These are phyloP conservation scores for Candida sojae DNA, from an alignment of 1,139 yeast genomes.

Conservation along the genomic window DNA sequence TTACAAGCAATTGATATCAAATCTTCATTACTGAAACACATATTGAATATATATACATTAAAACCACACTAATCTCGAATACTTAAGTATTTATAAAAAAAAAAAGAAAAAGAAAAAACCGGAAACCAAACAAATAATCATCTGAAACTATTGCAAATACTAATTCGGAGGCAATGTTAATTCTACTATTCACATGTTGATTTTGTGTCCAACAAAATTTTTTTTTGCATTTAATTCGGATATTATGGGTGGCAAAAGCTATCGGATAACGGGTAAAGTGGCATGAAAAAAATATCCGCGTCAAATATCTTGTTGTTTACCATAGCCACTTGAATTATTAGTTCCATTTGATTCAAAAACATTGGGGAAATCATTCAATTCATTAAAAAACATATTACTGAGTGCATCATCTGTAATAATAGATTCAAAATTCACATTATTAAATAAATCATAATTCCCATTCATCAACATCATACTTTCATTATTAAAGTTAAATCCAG, in stretches of 20 bases:
- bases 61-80: too few relatives aligned
- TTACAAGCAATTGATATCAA: too few relatives aligned
- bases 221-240: too few relatives aligned
- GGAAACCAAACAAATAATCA: too few relatives aligned
- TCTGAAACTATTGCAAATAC: too few relatives aligned
- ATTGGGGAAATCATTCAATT: constrained; percentile 11
- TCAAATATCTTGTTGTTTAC: not conserved
- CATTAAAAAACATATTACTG: constrained; percentile 11
- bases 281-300: not conserved
- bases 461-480: constrained; percentile 6
- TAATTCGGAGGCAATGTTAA: too few relatives aligned
- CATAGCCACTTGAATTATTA: not conserved
- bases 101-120: too few relatives aligned
- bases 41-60: too few relatives aligned
- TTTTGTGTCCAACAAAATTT: too few relatives aligned
- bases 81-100: too few relatives aligned
- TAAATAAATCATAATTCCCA: constrained; percentile 4
- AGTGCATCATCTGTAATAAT: constrained; percentile 10
- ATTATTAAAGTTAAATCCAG: constrained; percentile 4
- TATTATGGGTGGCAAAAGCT: not conserved
- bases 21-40: too few relatives aligned
- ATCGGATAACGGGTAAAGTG: not conserved
- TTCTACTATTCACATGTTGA: too few relatives aligned
- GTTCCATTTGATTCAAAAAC: not conserved
- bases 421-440: constrained; percentile 4